Base-by-base conservation (phyloP, 805 yeast genomes). In the Scheffersomyces lignosus region DNA sequence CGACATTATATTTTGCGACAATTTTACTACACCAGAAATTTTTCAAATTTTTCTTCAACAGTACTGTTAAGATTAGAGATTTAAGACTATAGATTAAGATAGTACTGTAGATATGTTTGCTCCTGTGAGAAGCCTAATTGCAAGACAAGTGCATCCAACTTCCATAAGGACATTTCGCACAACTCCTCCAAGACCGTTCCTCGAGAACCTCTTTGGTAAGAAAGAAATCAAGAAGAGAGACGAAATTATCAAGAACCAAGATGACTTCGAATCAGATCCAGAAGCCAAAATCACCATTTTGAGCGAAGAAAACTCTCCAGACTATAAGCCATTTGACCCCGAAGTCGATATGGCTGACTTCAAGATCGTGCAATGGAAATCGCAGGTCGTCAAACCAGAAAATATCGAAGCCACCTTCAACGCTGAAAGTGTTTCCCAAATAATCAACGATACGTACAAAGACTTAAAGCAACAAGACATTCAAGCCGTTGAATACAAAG, bases 291-390 rank as follows among this genome's bases (percentile, higher is more conserved):
- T 69, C 33, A 60, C 61, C 24, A 51, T 67, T 30, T 63, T 69
- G 46, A 56, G 51, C 43, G 49, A 60, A 38, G 47, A 56, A 18
- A 69, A 68, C 49, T 60, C 72, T 6, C 69, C 70, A 9, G 47
- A 41, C 5, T 38, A 38, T 39, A 44, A 53, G 35, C 49, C 58
- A 3, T 60, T 62, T 41, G 48, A 51, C 24, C 41, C 56, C 4
- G 51, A 43, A 7, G 43, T 34, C 9, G 70, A 66, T 35, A 58
- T 66, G 56, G 64, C 68, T 4, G 64, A 51, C 32, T 66, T 67
- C 43, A 45, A 53, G 17, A 52, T 70, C 24, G 39, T 40, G 4
- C 60, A 60, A 45, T 70, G 75, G 75, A 69, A 66, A 37, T 40
- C 40, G 15, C 48, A 44, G 15, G 31, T 35, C 7, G 58, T 66